Conservation (phyloP, 129 eudicot genomes). For the Ambrosia trifida region DNA sequence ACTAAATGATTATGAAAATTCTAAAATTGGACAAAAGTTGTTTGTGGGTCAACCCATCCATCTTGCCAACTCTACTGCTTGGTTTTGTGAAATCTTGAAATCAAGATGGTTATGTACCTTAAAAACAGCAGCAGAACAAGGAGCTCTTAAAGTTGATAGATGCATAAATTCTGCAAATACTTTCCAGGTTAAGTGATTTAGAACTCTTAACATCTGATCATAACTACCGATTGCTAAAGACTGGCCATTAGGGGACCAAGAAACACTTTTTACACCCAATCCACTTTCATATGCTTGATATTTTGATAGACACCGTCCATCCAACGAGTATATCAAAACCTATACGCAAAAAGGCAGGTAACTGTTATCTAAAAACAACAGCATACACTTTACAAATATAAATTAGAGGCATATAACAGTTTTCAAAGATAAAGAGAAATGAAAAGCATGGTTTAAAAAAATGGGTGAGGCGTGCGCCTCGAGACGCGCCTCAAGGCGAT, state of each 20-base stretch:
- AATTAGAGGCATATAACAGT: neutral
- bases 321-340: slow-evolving; percentile 93
- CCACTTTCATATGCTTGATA: slow-evolving; percentile 99
- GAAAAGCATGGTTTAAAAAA: too few species aligned
- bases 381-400: slow-evolving; percentile 3
- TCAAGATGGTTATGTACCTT: slow-evolving; percentile 47
- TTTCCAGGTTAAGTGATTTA: slow-evolving; percentile 97
- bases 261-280: slow-evolving; percentile 83
- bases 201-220: slow-evolving; percentile 91
- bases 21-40: neutral
- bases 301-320: slow-evolving; percentile 87
- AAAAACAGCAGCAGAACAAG: slow-evolving; percentile 90
- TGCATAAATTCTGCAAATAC: slow-evolving; percentile 92
- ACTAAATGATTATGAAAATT: neutral
- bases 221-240: slow-evolving; percentile 94
- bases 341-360: slow-evolving; percentile 25
- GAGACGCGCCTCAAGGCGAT: too few species aligned
- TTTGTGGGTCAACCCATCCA: neutral
- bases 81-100: slow-evolving; percentile 23
- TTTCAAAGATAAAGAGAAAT: neutral
- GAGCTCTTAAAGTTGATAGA: slow-evolving; percentile 71
- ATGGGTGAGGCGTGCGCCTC: too few species aligned
- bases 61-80: neutral
- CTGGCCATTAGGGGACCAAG: slow-evolving; percentile 98
- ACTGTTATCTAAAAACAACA: slow-evolving; percentile 16